Evolutionary conservation across 1,284 basidiomycete genomes (phyloP).

Genomic region (Jaminaea rosea): DNA sequence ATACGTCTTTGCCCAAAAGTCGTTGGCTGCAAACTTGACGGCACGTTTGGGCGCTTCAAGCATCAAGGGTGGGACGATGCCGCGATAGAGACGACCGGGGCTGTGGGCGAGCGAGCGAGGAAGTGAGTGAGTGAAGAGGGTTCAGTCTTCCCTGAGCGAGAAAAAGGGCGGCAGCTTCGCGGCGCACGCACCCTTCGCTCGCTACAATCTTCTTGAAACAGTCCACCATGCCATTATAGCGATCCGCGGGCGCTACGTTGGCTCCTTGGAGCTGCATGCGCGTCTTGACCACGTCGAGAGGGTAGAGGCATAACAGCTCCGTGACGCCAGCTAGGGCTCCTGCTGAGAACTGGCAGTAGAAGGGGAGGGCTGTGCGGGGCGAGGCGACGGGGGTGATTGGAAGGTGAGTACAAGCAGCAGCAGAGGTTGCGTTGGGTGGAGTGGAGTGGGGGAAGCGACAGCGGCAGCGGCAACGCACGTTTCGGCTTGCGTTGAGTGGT

Average conservation of each 20-base stretch:
- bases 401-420: not conserved
- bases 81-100: conserved; percentile 75
- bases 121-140: too few species aligned
- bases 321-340: conserved; percentile 74
- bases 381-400: not conserved
- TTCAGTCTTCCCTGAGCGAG: too few species aligned
- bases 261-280: conserved; percentile 91
- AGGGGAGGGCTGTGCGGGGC: conserved; percentile 55
- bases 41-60: conserved; percentile 97
- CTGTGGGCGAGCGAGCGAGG: conserved; percentile 51
- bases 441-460: too few species aligned
- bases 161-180: too few species aligned
- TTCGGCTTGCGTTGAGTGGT: too few species aligned
- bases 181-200: conserved; percentile 70
- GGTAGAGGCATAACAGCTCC: conserved; percentile 86
- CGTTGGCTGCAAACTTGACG: conserved; percentile 82
- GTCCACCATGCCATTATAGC: conserved; percentile 62
- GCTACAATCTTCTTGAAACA: conserved; percentile 67
- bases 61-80: conserved; percentile 83
- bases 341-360: conserved; percentile 75
- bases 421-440: too few species aligned
- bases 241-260: conserved; percentile 51
- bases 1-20: conserved; percentile 66
- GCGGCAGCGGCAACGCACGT: not conserved
- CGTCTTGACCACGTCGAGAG: conserved; percentile 77